Percentiles rank a stretch among this genome's conserved stretches.
Evolutionary conservation across 2,329 filamentous ascomycete species (phyloP).

Genomic region (Nemania bipapillata): DNA sequence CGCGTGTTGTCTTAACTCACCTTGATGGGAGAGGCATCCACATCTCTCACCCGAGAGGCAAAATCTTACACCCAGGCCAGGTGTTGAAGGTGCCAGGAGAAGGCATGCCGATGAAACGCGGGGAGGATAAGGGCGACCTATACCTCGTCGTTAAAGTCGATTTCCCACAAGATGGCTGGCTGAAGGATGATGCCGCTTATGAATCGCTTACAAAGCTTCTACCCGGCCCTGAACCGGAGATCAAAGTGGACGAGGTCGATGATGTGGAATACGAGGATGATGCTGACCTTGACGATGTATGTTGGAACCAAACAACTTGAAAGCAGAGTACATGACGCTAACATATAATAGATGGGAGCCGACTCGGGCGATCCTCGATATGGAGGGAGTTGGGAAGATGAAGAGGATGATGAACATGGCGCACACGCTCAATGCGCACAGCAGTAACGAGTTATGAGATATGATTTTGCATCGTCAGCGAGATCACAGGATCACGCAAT

Average conservation of each 20-base stretch:
- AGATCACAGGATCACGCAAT: conserved; percentile 35
- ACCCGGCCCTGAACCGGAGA: conserved; percentile 69
- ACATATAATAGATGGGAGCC: conserved; percentile 70
- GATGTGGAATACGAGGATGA: conserved; percentile 89
- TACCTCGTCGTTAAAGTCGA: conserved; percentile 87
- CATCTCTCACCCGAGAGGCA: conserved; percentile 80
- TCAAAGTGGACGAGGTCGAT: conserved; percentile 79
- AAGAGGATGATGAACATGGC: conserved; percentile 75
- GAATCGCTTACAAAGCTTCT: conserved; percentile 79
- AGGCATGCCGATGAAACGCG: conserved; percentile 93
- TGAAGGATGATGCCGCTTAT: conserved; percentile 75
- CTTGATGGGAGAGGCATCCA: conserved; percentile 92
- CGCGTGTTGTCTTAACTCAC: conserved; percentile 88
- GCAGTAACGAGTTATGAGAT: conserved; percentile 65
- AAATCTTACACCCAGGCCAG: conserved; percentile 84
- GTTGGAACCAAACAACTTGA: conserved; percentile 43
- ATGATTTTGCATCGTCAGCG: conserved; percentile 39
- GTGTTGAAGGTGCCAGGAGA: conserved; percentile 87
- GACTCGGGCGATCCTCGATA: conserved; percentile 74
- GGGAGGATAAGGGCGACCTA: conserved; percentile 84
- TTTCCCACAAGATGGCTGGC: conserved; percentile 89
- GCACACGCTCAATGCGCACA: conserved; percentile 76
- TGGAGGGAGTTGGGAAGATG: conserved; percentile 75
- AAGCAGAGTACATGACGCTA: neutral
- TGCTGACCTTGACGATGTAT: conserved; percentile 81